Conservation (phyloP, 805 yeast species). For the Lipomyces mesembrius region DNA sequence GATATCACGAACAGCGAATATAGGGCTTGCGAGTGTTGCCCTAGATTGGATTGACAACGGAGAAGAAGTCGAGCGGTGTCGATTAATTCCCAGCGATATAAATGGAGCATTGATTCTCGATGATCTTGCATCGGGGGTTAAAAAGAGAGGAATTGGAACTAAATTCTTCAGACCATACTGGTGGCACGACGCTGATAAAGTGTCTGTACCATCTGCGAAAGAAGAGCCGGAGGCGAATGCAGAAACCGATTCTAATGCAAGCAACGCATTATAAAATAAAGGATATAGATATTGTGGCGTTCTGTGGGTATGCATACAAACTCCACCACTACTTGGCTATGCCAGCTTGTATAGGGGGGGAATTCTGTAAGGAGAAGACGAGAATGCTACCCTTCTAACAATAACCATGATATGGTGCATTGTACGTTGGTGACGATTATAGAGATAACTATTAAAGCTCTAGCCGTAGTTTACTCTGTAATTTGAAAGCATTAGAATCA, state of each 20-base stretch:
- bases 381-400: no score
- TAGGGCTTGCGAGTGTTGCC: slow-evolving; percentile 60
- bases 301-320: neutral
- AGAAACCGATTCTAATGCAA: neutral
- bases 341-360: no score
- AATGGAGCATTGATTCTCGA: slow-evolving; percentile 13
- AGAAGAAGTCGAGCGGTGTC: slow-evolving; percentile 11
- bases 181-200: slow-evolving; percentile 58
- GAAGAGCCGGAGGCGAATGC: neutral
- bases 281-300: neutral
- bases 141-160: slow-evolving; percentile 18
- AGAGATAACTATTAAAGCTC: no score
- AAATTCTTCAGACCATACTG: slow-evolving; percentile 60
- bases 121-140: slow-evolving; percentile 48
- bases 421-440: no score
- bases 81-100: slow-evolving; percentile 19
- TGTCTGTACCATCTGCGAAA: slow-evolving; percentile 2
- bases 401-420: no score
- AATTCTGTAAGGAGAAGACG: neutral
- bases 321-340: neutral
- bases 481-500: no score
- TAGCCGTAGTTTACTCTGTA: no score
- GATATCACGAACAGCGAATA: slow-evolving; percentile 58
- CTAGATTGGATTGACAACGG: slow-evolving; percentile 34
- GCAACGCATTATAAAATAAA: neutral